A percentile compares a stretch with the other conserved stretches of the same genome.
Conservation (phyloP, 1,284 basidiomycete genomes). For the Pseudozyma flocculosa region DNA sequence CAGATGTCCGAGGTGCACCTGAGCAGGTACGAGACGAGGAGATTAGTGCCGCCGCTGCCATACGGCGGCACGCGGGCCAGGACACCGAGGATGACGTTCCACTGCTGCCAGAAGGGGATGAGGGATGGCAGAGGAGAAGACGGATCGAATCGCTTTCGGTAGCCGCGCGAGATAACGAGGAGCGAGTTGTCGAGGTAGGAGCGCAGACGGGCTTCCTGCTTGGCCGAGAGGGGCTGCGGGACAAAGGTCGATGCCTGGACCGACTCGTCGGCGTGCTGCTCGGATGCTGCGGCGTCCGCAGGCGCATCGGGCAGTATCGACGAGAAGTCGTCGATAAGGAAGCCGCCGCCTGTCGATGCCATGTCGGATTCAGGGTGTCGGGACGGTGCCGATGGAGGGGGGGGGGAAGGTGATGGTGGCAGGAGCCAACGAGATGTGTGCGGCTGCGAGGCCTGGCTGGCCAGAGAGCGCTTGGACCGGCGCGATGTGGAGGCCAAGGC, state of each 20-base stretch:
- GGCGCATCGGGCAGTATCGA: not conserved
- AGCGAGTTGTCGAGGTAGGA: conserved; percentile 38
- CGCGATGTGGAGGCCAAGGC: no score
- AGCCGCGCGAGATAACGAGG: conserved; percentile 33
- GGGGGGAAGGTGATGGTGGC: no score
- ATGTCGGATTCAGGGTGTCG: not conserved
- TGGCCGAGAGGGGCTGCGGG: conserved; percentile 23
- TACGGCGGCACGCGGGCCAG: conserved; percentile 39
- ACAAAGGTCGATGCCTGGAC: not conserved
- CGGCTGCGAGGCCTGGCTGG: no score
- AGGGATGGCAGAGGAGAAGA: conserved; percentile 25
- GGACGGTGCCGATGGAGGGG: no score
- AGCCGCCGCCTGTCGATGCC: conserved; percentile 13
- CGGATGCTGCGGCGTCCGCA: no score
- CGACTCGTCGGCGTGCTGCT: no score
- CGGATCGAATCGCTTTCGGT: conserved; percentile 41
- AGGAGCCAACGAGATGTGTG: no score
- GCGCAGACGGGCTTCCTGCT: conserved; percentile 42
- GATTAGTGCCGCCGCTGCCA: conserved; percentile 29
- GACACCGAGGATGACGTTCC: conserved; percentile 30
- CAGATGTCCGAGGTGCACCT: conserved; percentile 40
- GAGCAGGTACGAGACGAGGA: conserved; percentile 45
- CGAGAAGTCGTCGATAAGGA: conserved; percentile 30
- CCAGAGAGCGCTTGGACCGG: no score
- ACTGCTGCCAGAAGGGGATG: conserved; percentile 25